A percentile compares a stretch with the other conserved stretches of the same genome.
Evolutionary conservation across 768 basidiomycete genomes (phyloP).

Genomic region (Cystofilobasidium ferigula): DNA sequence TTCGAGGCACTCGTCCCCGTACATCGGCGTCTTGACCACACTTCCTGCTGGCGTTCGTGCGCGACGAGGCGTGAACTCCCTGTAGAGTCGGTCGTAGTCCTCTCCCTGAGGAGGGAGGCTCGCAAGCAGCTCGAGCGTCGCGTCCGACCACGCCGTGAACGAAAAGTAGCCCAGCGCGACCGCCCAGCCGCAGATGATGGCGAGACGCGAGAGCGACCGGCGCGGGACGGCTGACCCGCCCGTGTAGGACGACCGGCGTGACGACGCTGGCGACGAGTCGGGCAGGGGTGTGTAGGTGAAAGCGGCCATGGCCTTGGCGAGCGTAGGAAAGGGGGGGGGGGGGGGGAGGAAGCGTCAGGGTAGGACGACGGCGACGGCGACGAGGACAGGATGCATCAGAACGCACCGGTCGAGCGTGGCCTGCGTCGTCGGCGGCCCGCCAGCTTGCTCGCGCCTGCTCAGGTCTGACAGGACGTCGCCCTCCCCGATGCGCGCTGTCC

Average conservation of each 20-base stretch:
- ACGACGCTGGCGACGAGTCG: too few species aligned
- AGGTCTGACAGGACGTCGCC: conserved; percentile 59
- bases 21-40: neutral
- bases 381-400: too few species aligned
- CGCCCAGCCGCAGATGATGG: neutral
- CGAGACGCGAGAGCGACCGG: neutral
- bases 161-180: neutral
- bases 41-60: neutral
- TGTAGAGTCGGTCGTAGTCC: neutral
- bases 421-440: conserved; percentile 51
- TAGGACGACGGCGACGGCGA: too few species aligned
- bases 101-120: neutral
- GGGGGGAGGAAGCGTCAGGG: neutral
- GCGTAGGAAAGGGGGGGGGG: neutral
- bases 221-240: neutral
- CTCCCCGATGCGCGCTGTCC: conserved; percentile 66
- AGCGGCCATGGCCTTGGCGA: too few species aligned
- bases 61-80: neutral
- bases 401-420: conserved; percentile 54
- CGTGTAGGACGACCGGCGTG: neutral
- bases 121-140: neutral
- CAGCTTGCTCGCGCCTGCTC: conserved; percentile 63
- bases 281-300: too few species aligned
- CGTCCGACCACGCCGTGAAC: neutral
- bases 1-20: conserved; percentile 7